phyloP scores from a whole-genome alignment of 306 rosid genomes.

The Lupinus albus region DNA sequence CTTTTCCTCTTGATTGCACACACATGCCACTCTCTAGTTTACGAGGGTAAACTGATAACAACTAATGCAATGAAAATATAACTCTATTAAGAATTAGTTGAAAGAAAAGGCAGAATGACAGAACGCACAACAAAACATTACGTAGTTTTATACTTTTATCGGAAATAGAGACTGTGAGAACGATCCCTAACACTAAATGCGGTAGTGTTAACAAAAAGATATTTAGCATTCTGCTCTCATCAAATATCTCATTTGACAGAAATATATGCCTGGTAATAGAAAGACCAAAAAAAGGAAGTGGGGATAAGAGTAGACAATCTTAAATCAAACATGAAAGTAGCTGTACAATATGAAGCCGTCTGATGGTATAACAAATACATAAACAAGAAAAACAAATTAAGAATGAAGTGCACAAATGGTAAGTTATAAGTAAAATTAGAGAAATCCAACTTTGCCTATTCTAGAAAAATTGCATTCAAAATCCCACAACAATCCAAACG shows the following conservation, averaged over 20 bases:
- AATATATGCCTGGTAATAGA: neutral
- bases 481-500: neutral
- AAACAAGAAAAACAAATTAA: neutral
- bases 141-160: no score
- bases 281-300: neutral
- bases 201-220: constrained; percentile 9
- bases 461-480: neutral
- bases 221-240: constrained; percentile 22
- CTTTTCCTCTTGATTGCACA: neutral
- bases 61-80: no score
- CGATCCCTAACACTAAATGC: neutral
- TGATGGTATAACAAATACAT: neutral
- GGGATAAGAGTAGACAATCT: neutral
- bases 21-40: constrained; percentile 1
- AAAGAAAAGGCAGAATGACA: neutral
- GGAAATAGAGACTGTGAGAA: constrained; percentile 4
- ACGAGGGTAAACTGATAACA: neutral
- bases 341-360: constrained; percentile 7
- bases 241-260: neutral
- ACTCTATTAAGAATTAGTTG: neutral
- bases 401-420: neutral
- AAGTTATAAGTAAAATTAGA: neutral
- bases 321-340: constrained; percentile 10
- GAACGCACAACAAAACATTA: neutral
- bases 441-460: constrained; percentile 2